Percentiles rank a stretch among this genome's conserved stretches.
Evolutionary conservation across 1,284 basidiomycete genomes (phyloP).

Genomic region (Trametes hirsuta): DNA sequence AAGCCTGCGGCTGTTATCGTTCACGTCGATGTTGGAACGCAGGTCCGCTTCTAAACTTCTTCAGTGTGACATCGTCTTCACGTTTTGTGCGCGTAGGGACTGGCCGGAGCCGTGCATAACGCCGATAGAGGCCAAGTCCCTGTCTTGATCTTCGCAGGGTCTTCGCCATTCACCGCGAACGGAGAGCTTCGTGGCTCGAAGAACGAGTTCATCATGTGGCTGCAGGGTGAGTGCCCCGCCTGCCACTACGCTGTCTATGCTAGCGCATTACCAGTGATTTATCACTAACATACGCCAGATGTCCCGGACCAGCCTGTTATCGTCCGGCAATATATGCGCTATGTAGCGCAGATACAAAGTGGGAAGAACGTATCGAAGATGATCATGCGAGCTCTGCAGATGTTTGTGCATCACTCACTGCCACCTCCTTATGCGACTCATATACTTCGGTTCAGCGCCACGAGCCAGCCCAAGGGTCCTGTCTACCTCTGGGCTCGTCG

Average conservation of each 20-base stretch:
- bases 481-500: constrained; percentile 72
- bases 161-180: constrained; percentile 58
- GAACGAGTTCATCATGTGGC: constrained; percentile 75
- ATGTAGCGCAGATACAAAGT: constrained; percentile 58
- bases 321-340: constrained; percentile 73
- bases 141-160: constrained; percentile 70
- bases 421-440: neutral
- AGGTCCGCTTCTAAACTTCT: constrained; percentile 40
- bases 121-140: constrained; percentile 61
- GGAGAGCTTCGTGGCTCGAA: constrained; percentile 60
- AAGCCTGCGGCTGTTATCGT: constrained; percentile 69
- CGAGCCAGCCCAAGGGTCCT: constrained; percentile 67
- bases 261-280: neutral
- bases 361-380: constrained; percentile 51
- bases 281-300: constrained; percentile 41
- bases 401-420: constrained; percentile 39
- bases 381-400: constrained; percentile 61
- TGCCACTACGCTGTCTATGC: neutral
- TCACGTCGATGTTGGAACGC: constrained; percentile 72
- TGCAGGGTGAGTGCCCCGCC: constrained; percentile 52
- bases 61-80: too few species aligned
- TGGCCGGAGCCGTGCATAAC: constrained; percentile 74
- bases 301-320: constrained; percentile 67
- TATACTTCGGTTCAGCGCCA: constrained; percentile 45
- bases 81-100: constrained; percentile 42